Evolutionary conservation across 805 yeast genomes (phyloP), one percentile per base, ranked within the genome.

Genomic region (Nakazawaea laoshanensis): DNA sequence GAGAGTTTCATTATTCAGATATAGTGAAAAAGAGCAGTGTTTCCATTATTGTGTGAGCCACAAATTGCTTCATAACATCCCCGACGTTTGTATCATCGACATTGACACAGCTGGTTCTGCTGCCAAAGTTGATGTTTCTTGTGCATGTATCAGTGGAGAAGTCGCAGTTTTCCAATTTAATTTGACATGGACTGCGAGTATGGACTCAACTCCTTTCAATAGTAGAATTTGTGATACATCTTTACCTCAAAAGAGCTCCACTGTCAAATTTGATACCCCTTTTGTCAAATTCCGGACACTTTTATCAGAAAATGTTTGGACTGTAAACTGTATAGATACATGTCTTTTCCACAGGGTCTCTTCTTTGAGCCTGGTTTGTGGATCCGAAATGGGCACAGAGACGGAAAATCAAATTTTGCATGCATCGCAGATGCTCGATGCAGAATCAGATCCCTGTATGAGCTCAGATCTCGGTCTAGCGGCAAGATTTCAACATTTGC

Each of bases 341-440:
- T n/a, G n/a, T n/a, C n/a, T n/a, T n/a, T 77, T 78, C 53, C 59
- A 63, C 36, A 53, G 55, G n/a, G 84, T 77, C 5, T 48, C 53
- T 23, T 60, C 70, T 4, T 39, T 74, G 2, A 46, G 53, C n/a
- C 65, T 65, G 9, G 54, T 74, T 32, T 55, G 63, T 2, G 80
- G 79, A 2, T 71, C 74, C 35, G 47, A 50, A 3, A 43, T 47
- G 38, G 36, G 57, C 1, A n/a, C n/a, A n/a, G n/a, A n/a, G n/a
- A n/a, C n/a, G n/a, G n/a, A n/a, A n/a, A n/a, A n/a, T n/a, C n/a
- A n/a, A n/a, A n/a, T n/a, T n/a, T n/a, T n/a, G n/a, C n/a, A n/a
- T n/a, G n/a, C n/a, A n/a, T n/a, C n/a, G n/a, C 43, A 43, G 13
- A 43, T 63, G 2, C 50, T 74, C 9, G 67, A 59, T 22, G 40